Percentiles rank a stretch among this genome's conserved stretches.
phyloP scores from a whole-genome alignment of 2,329 filamentous ascomycete species.

The Sporothrix protearum region DNA sequence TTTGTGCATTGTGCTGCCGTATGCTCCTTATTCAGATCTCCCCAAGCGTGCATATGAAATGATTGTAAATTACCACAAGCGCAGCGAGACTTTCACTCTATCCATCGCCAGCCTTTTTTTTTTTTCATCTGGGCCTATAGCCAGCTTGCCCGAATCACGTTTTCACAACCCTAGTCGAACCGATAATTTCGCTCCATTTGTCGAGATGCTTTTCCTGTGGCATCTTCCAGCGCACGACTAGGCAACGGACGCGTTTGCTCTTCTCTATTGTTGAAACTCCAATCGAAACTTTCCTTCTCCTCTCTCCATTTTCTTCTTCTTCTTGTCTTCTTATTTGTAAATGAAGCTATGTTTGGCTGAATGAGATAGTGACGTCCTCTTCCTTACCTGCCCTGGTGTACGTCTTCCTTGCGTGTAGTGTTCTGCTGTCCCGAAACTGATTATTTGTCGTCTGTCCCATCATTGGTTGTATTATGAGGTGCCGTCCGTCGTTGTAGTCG shows the following conservation, averaged over 20 bases:
- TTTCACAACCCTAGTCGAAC: neutral
- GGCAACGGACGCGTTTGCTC: neutral
- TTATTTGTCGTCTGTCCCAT: too few species aligned
- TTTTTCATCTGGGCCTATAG: neutral
- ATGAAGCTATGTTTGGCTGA: constrained; percentile 19
- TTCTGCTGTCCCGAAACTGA: neutral
- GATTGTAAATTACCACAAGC: constrained; percentile 9
- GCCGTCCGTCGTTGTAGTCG: neutral
- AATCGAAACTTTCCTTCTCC: neutral
- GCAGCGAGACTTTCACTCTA: neutral
- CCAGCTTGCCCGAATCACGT: neutral
- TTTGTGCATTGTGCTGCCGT: constrained; percentile 12
- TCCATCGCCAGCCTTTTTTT: neutral
- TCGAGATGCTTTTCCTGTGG: neutral
- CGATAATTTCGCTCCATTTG: neutral
- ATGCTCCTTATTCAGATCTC: neutral
- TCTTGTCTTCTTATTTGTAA: constrained; percentile 12
- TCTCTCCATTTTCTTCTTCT: neutral
- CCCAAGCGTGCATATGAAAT: constrained; percentile 8
- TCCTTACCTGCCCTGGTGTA: neutral
- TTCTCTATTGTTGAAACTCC: constrained; percentile 13
- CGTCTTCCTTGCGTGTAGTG: neutral
- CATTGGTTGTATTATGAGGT: neutral
- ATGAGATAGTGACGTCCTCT: constrained; percentile 17
- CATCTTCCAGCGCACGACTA: neutral